Percentiles rank a stretch among this genome's conserved stretches.
These are phyloP conservation scores for Tardiomyces depauwii DNA, from an alignment of 1,139 yeast genomes.

Conservation along the genomic window DNA sequence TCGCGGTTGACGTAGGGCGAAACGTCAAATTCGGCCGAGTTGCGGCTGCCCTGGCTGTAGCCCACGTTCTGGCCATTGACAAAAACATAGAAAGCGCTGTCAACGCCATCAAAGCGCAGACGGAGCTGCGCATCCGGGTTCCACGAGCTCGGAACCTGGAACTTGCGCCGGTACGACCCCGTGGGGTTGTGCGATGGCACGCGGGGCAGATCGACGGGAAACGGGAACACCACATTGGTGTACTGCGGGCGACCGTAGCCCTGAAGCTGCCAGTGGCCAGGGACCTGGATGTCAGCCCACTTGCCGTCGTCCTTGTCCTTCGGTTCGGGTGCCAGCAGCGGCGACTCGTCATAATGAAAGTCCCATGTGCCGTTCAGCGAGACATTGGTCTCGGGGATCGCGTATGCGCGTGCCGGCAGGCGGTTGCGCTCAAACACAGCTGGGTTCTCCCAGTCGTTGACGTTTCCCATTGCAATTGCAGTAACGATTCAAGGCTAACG, in stretches of 20 bases:
- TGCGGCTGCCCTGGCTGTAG: slow-evolving; percentile 26
- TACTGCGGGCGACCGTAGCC: slow-evolving; percentile 27
- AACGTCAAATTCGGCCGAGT: slow-evolving; percentile 26
- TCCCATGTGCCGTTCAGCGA: slow-evolving; percentile 27
- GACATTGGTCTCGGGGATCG: neutral
- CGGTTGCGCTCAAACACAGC: slow-evolving; percentile 7
- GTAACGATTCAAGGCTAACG: too few species aligned
- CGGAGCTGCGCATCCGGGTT: slow-evolving; percentile 9
- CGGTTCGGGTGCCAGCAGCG: slow-evolving; percentile 19
- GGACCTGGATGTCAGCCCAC: slow-evolving; percentile 20
- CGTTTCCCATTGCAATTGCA: neutral
- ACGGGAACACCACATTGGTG: slow-evolving; percentile 25
- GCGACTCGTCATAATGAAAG: slow-evolving; percentile 18
- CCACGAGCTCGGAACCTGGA: slow-evolving; percentile 9
- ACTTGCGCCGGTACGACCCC: slow-evolving; percentile 23
- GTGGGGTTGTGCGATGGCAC: slow-evolving; percentile 23
- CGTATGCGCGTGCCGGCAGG: slow-evolving; percentile 11
- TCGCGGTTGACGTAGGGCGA: slow-evolving; percentile 6
- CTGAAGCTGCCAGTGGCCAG: slow-evolving; percentile 31
- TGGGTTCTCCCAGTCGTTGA: slow-evolving; percentile 10
- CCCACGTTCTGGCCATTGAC: slow-evolving; percentile 24
- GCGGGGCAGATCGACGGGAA: slow-evolving; percentile 27
- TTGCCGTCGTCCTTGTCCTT: slow-evolving; percentile 10
- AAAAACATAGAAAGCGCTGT: slow-evolving; percentile 24
- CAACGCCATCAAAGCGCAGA: slow-evolving; percentile 28